These are phyloP conservation scores for Casuarina glauca DNA, from an alignment of 306 rosid species.

Conservation along the genomic window DNA sequence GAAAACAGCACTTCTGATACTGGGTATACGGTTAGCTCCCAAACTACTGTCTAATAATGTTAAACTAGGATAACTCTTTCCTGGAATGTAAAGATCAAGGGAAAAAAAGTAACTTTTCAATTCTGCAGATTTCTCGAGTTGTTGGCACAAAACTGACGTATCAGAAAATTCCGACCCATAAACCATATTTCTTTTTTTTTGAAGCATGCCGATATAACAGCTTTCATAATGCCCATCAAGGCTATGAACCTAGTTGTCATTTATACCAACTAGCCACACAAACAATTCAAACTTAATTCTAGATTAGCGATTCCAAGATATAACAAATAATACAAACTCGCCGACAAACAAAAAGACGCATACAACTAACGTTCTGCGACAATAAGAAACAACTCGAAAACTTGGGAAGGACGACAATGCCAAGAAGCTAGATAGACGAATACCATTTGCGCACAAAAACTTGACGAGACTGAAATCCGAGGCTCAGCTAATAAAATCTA, in stretches of 20 bases:
- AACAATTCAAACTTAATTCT: neutral
- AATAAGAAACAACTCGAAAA: neutral
- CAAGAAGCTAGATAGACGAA: constrained; percentile 6
- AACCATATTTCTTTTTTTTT: neutral
- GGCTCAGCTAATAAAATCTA: constrained; percentile 48
- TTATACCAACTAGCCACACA: constrained; percentile 3
- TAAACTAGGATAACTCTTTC: neutral
- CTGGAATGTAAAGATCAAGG: no score
- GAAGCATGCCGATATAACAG: constrained; percentile 1
- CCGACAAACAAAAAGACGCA: neutral
- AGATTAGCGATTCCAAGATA: constrained; percentile 8
- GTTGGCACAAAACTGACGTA: neutral
- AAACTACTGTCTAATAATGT: neutral
- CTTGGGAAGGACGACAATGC: constrained; percentile 19
- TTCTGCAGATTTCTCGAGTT: neutral
- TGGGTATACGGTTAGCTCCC: neutral
- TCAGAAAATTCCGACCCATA: neutral
- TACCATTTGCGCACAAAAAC: constrained; percentile 54
- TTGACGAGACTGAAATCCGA: constrained; percentile 30
- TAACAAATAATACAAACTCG: neutral
- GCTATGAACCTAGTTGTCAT: constrained; percentile 10
- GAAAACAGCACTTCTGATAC: neutral
- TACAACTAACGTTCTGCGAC: neutral
- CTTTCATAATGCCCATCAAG: constrained; percentile 5
- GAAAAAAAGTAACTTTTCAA: neutral